phyloP scores from a whole-genome alignment of 2,329 filamentous ascomycete species.

The Aciculosporium take region DNA sequence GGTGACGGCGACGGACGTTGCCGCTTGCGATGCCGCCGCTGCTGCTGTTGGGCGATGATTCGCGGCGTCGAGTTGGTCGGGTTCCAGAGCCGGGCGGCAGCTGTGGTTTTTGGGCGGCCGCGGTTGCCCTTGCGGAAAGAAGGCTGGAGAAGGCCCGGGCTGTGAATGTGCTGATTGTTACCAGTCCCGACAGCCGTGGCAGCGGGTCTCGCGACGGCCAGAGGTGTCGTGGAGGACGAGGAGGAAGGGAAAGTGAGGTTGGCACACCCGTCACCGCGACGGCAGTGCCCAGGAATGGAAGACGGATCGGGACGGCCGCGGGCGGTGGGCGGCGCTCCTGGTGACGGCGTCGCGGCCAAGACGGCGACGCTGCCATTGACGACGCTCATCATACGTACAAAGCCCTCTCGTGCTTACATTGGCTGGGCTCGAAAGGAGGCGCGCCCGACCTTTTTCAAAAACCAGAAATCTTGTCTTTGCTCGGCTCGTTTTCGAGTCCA shows the following conservation, averaged over 20 bases:
- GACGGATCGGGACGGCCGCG: not conserved
- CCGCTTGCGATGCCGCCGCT: constrained; percentile 20
- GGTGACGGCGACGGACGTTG: constrained; percentile 40
- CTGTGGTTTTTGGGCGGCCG: constrained; percentile 20
- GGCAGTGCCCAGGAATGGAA: constrained; percentile 23
- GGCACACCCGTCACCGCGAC: constrained; percentile 32
- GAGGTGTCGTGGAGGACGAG: constrained; percentile 35
- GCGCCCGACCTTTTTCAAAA: too few species aligned
- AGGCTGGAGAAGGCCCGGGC: constrained; percentile 8
- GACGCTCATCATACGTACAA: too few species aligned
- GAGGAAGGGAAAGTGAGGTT: constrained; percentile 20
- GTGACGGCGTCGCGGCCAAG: too few species aligned
- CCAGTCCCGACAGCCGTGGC: not conserved
- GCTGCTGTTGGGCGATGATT: constrained; percentile 14
- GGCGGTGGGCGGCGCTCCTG: too few species aligned
- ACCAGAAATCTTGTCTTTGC: too few species aligned
- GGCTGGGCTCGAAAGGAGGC: too few species aligned
- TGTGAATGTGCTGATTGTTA: not conserved
- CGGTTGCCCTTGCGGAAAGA: constrained; percentile 30
- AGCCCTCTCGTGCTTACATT: too few species aligned
- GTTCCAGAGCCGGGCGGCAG: constrained; percentile 39
- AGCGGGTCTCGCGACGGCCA: constrained; percentile 1
- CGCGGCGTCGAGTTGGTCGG: constrained; percentile 45
- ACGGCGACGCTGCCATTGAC: too few species aligned
- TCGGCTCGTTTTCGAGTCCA: too few species aligned